Evolutionary conservation across 2,329 filamentous ascomycete species (phyloP), one percentile per base, ranked within the genome.

Genomic region (Sarocladium oryzae): DNA sequence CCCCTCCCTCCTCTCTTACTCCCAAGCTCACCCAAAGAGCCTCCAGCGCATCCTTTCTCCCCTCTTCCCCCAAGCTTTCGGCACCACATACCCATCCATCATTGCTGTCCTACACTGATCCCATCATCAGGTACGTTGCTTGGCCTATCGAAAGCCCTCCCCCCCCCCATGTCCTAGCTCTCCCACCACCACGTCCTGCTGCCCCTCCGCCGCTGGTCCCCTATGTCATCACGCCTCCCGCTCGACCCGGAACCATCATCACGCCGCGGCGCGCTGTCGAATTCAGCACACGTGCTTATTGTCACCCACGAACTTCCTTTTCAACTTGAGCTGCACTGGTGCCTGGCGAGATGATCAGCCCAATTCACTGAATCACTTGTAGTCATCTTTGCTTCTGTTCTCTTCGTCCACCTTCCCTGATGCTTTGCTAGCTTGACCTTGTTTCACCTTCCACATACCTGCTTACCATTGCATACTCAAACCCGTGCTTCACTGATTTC

Each of bases 211-310:
- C 40, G 21, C 10, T 40, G 15, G 37, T 43, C 5, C 40, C 40
- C 21, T 43, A 28, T 43, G 40, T 43, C 40, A 43, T 43, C 40
- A 28, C 40, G 21, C n/a, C 40, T 43, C 21, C 40, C 40, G 40
- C 40, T 26, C 40, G 40, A 43, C 40, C 40, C 40, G 40, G 21
- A 16, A 6, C 13, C 7, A 9, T 30, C 28, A 30, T 30, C 28
- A 30, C 28, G 28, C 28, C 28, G 28, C 28, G 7, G 7, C 28
- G 28, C 28, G 35, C n/a, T 8, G n/a, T 37, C 35, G 16, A 37
- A 30, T 30, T 13, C 28, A 30, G 7, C 28, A 7, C 7, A 7
- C 7, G 28, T 7, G 28, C 13, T 13, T 30, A 30, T 30, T n/a
- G n/a, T n/a, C n/a, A n/a, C n/a, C n/a, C n/a, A n/a, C n/a, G n/a